Base-by-base conservation (phyloP, 2,329 filamentous ascomycete genomes). In the Penicillium crustosum region DNA sequence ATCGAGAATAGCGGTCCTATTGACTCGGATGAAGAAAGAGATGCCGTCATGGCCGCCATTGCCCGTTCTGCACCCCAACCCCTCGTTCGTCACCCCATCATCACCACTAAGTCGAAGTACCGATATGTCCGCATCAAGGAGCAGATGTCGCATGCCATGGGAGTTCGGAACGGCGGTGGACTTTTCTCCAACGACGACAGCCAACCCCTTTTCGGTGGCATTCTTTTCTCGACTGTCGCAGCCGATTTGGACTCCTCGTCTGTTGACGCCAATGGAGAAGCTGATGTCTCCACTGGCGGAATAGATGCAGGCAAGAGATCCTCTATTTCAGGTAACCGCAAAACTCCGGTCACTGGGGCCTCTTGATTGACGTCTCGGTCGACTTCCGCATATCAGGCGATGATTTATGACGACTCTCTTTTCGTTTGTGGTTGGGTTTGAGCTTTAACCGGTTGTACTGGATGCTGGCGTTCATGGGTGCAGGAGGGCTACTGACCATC, bases 1-100 rank as follows among this genome's bases (percentile, higher is more conserved):
- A 85, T 93, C 67, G 91, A 95, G 47, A 85, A 85, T 57, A 90
- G 91, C 60, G 87, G 86, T 6, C 89, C 91, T 1, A 86, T 99
- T 38, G 94, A 99, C 74, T 94, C 90, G 2, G 94, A 99, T 71
- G 94, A 97, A 78, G 94, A 99, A 75, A 91, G 91, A 50, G 88
- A 92, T 49, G 83, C 89, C 0, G 90, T 97, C 51, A 96, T 97
- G 91, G 81, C 84, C 33, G 90, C 90, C 17, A 74, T 93, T 53
- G 81, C 86, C 25, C 85, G 86, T 53, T 91, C 90, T 78, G 87
- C 86, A 43, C 93, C 93, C 0, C 86, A 88, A 61, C 93, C 93
- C 0, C 78, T 96, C 5, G 83, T 91, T 29, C 85, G 87, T 8
- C 86, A 90, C 49, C 77, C 78, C 2, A 73, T 80, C 36, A 79